Evolutionary conservation across 345 rosid genomes (phyloP).

Genomic region (Raphanus sativus): DNA sequence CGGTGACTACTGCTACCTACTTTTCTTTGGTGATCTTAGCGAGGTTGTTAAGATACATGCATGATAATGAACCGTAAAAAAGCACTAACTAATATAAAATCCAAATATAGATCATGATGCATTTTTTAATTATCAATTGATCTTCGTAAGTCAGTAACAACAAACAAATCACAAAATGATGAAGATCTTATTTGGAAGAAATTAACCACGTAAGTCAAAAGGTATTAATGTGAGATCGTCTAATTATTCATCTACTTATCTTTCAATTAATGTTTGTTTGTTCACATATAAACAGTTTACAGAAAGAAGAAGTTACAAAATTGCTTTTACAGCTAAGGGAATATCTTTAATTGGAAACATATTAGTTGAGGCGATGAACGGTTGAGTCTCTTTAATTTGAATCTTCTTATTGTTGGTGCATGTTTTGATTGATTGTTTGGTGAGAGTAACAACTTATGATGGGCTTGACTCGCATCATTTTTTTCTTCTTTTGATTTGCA

Average conservation of each 20-base stretch:
- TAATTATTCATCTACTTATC: background rate
- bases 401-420: background rate
- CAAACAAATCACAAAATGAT: background rate
- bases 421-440: background rate
- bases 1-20: slow-evolving; percentile 17
- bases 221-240: slow-evolving; percentile 6
- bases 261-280: background rate
- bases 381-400: background rate
- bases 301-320: background rate
- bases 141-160: background rate
- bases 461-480: background rate
- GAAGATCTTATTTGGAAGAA: background rate
- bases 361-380: background rate
- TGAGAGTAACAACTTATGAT: slow-evolving; percentile 1
- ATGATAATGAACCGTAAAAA: background rate
- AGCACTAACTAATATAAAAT: background rate
- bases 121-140: background rate
- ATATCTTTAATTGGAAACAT: background rate
- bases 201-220: slow-evolving; percentile 1
- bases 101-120: no score
- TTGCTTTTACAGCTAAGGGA: slow-evolving; percentile 14
- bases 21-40: slow-evolving; percentile 9
- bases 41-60: background rate
- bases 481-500: background rate
- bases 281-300: background rate